Conservation (phyloP, 1,139 yeast genomes). For the Sugiyamaella novakii region DNA sequence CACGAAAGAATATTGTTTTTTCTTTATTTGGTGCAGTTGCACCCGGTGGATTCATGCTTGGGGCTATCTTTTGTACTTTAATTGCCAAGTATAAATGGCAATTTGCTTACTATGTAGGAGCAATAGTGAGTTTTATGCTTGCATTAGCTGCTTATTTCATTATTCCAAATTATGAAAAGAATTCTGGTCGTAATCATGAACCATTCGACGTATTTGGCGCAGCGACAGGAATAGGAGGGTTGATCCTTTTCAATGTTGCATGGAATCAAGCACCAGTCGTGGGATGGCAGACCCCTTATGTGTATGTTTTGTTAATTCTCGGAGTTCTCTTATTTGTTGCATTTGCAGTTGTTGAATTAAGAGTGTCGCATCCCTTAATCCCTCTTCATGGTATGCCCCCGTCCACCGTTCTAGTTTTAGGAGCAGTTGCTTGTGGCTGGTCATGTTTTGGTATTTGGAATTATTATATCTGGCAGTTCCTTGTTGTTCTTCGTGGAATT, state of each 20-base stretch:
- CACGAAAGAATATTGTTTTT: slow-evolving; percentile 48
- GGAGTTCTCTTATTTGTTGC: slow-evolving; percentile 47
- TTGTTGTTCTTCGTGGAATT: slow-evolving; percentile 41
- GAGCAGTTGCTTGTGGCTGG: slow-evolving; percentile 60
- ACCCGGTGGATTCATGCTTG: slow-evolving; percentile 58
- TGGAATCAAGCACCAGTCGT: slow-evolving; percentile 66
- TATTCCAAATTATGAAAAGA: slow-evolving; percentile 53
- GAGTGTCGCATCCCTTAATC: slow-evolving; percentile 48
- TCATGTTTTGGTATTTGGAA: slow-evolving; percentile 63
- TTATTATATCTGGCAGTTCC: slow-evolving; percentile 49
- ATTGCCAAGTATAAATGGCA: slow-evolving; percentile 56
- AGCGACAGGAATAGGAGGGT: slow-evolving; percentile 50
- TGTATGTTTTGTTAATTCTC: slow-evolving; percentile 53
- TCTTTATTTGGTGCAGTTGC: slow-evolving; percentile 61
- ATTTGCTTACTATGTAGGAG: slow-evolving; percentile 56
- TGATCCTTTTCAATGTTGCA: slow-evolving; percentile 55
- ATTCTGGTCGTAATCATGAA: slow-evolving; percentile 35
- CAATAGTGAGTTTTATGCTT: slow-evolving; percentile 44
- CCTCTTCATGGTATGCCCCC: slow-evolving; percentile 49
- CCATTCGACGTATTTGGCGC: slow-evolving; percentile 54
- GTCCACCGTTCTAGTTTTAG: slow-evolving; percentile 51
- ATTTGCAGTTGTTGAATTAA: slow-evolving; percentile 46
- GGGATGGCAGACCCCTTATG: slow-evolving; percentile 57
- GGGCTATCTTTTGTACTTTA: slow-evolving; percentile 52
- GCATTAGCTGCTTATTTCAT: slow-evolving; percentile 44